These are phyloP conservation scores for Pyricularia sp. DNA, from an alignment of 2,329 filamentous ascomycete genomes.

Conservation along the genomic window DNA sequence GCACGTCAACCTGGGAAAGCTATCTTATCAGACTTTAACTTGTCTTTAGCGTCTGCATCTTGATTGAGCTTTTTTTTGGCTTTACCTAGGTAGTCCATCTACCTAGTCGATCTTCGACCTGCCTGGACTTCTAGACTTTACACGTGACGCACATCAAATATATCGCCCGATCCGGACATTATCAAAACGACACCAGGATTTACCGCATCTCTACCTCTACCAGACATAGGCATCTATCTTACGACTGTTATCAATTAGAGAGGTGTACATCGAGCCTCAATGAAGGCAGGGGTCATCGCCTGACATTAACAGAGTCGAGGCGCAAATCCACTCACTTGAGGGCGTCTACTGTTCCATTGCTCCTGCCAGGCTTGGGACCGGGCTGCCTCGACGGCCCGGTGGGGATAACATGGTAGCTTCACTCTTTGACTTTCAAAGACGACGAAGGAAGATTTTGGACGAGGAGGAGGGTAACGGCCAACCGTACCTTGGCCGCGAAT, in stretches of 20 bases:
- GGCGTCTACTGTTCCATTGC: neutral
- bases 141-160: neutral
- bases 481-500: neutral
- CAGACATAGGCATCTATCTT: neutral
- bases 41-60: neutral
- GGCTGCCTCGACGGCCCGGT: neutral
- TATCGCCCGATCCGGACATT: neutral
- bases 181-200: neutral
- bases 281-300: neutral
- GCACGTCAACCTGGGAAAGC: neutral
- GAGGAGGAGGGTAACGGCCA: neutral
- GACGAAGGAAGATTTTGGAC: neutral
- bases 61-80: no score
- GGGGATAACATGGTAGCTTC: neutral
- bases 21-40: neutral
- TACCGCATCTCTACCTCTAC: neutral
- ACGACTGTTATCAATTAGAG: neutral
- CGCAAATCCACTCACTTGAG: neutral
- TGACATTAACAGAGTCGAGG: neutral
- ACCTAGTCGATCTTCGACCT: neutral
- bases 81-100: neutral
- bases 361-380: neutral
- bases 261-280: neutral
- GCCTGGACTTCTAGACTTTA: neutral
- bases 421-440: constrained; percentile 4